A percentile compares a stretch with the other conserved stretches of the same genome.
Conservation (phyloP, 768 basidiomycete genomes). For the Lactarius vividus region DNA sequence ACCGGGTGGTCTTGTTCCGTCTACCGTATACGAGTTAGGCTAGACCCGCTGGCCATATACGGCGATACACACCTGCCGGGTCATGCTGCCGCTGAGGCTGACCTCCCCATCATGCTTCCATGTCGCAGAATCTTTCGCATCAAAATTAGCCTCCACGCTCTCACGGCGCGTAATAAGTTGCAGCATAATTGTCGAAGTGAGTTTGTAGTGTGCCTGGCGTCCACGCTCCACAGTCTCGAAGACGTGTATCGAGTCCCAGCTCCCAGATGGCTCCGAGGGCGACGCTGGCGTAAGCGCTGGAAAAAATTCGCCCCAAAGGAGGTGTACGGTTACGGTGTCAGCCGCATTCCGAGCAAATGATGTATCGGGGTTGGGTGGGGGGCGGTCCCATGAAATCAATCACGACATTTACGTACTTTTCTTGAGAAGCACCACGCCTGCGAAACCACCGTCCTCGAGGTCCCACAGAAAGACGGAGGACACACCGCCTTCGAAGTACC, state of each 20-base stretch:
- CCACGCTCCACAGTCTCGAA: slow-evolving; percentile 94
- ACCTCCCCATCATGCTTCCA: slow-evolving; percentile 72
- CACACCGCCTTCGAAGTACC: slow-evolving; percentile 98
- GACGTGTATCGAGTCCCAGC: slow-evolving; percentile 99
- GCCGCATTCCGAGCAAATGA: not conserved
- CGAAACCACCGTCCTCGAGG: slow-evolving; percentile 92
- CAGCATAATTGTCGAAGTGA: slow-evolving; percentile 97
- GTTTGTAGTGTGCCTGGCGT: slow-evolving; percentile 91
- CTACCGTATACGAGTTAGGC: slow-evolving; percentile 40
- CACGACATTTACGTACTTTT: slow-evolving; percentile 58
- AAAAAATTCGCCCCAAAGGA: not conserved
- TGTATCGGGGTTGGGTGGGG: not conserved
- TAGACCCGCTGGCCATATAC: not conserved
- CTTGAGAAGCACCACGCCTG: slow-evolving; percentile 94
- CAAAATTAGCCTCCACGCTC: slow-evolving; percentile 30
- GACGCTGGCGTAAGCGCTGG: slow-evolving; percentile 61
- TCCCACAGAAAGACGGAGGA: slow-evolving; percentile 99
- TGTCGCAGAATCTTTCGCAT: slow-evolving; percentile 39
- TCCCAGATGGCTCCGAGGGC: slow-evolving; percentile 66
- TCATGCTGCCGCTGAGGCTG: slow-evolving; percentile 93
- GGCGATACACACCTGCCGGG: slow-evolving; percentile 70
- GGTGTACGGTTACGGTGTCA: not conserved
- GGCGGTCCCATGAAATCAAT: not conserved
- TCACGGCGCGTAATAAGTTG: slow-evolving; percentile 63
- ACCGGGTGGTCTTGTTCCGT: slow-evolving; percentile 85